Evolutionary conservation across 1,284 basidiomycete species (phyloP).

Genomic region (Ustilago sp.): DNA sequence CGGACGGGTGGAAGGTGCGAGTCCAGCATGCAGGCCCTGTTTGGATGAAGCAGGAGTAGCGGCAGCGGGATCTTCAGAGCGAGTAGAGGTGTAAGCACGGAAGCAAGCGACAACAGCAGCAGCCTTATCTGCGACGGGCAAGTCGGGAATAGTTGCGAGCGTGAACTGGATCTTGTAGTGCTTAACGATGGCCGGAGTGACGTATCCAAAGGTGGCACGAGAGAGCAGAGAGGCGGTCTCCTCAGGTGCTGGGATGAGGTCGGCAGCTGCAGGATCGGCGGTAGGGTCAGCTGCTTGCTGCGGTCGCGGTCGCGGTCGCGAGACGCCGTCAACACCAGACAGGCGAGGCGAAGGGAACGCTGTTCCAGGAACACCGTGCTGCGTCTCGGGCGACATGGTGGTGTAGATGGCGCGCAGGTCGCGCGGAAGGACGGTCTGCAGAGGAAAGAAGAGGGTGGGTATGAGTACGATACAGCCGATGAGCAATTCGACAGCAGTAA

Average conservation of each 20-base stretch:
- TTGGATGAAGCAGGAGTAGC: slow-evolving; percentile 8
- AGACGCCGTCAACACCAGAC: slow-evolving; percentile 13
- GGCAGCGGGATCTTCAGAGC: slow-evolving; percentile 12
- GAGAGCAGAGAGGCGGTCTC: slow-evolving; percentile 62
- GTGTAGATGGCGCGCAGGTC: slow-evolving; percentile 62
- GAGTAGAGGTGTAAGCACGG: slow-evolving; percentile 54
- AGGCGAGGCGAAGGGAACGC: slow-evolving; percentile 62
- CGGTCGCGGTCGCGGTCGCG: slow-evolving; percentile 1
- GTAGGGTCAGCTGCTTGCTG: slow-evolving; percentile 3
- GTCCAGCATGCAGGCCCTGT: slow-evolving; percentile 48
- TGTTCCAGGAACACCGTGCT: slow-evolving; percentile 57
- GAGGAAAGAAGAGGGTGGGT: slow-evolving; percentile 59
- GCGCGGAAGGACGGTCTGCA: slow-evolving; percentile 50
- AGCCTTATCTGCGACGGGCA: slow-evolving; percentile 73
- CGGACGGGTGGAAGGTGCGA: slow-evolving; percentile 57
- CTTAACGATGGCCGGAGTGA: slow-evolving; percentile 70
- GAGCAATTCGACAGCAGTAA: slow-evolving; percentile 44
- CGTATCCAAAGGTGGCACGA: slow-evolving; percentile 62
- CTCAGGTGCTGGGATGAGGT: slow-evolving; percentile 62
- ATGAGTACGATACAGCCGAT: slow-evolving; percentile 44
- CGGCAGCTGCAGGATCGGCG: slow-evolving; percentile 12
- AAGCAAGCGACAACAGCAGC: slow-evolving; percentile 68
- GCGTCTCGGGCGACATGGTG: slow-evolving; percentile 59
- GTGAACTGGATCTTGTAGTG: slow-evolving; percentile 71
- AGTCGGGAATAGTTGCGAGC: slow-evolving; percentile 71